Percentiles rank a stretch among this genome's conserved stretches.
Evolutionary conservation across 495 filamentous ascomycete genomes (phyloP).

Genomic region (Tirmania nivea): DNA sequence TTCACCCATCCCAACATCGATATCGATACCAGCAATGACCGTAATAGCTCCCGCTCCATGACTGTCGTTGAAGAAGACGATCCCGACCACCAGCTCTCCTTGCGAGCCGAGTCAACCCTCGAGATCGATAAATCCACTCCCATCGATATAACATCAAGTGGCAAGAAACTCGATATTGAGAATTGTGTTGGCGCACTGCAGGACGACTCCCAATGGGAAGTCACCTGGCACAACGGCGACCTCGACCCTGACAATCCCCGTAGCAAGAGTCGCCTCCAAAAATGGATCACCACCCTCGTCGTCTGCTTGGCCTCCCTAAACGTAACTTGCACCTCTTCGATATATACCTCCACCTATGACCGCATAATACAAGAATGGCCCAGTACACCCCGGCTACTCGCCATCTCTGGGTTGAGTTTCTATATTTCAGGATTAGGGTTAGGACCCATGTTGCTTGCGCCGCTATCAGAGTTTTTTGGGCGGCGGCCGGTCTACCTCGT

Average conservation of each 20-base stretch:
- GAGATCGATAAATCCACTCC: too few species aligned
- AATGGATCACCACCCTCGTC: constrained; percentile 62
- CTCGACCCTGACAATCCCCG: constrained; percentile 52
- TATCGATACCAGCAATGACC: too few species aligned
- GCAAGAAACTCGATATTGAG: too few species aligned
- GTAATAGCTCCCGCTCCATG: too few species aligned
- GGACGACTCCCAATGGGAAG: constrained; percentile 12
- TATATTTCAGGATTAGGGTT: constrained; percentile 47
- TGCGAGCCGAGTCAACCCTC: too few species aligned
- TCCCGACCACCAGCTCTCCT: too few species aligned
- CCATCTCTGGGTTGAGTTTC: constrained; percentile 57
- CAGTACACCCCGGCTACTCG: constrained; percentile 40
- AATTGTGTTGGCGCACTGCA: too few species aligned
- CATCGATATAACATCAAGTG: too few species aligned
- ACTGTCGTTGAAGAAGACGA: too few species aligned
- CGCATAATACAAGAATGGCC: constrained; percentile 59
- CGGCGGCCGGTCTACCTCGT: constrained; percentile 62
- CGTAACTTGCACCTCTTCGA: constrained; percentile 73
- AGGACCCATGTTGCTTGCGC: constrained; percentile 25
- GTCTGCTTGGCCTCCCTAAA: constrained; percentile 51
- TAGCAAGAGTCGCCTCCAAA: constrained; percentile 39
- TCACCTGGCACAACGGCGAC: constrained; percentile 47
- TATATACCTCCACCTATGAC: constrained; percentile 72
- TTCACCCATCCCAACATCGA: too few species aligned
- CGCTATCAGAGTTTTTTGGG: constrained; percentile 61